These are phyloP conservation scores for Epichloe coenophiala DNA, from an alignment of 2,329 filamentous ascomycete genomes.

Conservation along the genomic window DNA sequence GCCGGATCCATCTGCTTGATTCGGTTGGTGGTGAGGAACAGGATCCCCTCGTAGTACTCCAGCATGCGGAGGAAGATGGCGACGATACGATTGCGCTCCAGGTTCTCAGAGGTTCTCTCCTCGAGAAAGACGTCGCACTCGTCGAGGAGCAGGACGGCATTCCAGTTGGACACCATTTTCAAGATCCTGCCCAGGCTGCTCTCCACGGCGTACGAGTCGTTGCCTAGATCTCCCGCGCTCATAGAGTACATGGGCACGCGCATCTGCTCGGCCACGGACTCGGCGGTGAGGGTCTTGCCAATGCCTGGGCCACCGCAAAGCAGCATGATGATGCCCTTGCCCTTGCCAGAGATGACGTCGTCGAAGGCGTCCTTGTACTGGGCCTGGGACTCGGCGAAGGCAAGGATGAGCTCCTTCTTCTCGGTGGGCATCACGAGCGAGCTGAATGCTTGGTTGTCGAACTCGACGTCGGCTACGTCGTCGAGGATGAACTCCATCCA, in stretches of 20 bases:
- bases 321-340: constrained; percentile 35
- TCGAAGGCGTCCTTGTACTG: constrained; percentile 30
- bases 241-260: constrained; percentile 36
- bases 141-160: constrained; percentile 23
- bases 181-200: constrained; percentile 37
- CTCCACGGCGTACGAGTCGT: constrained; percentile 51
- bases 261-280: constrained; percentile 35
- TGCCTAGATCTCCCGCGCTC: constrained; percentile 57
- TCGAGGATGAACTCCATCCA: constrained; percentile 38
- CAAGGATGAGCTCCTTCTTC: constrained; percentile 37
- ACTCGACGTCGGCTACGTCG: constrained; percentile 28
- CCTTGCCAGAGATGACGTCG: constrained; percentile 40
- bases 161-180: constrained; percentile 50
- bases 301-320: constrained; percentile 34
- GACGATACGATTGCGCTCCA: constrained; percentile 20
- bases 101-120: constrained; percentile 20
- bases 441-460: constrained; percentile 34
- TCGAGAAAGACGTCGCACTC: constrained; percentile 30
- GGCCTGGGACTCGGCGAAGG: constrained; percentile 34
- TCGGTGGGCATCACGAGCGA: constrained; percentile 34
- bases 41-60: constrained; percentile 34
- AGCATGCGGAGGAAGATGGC: constrained; percentile 29
- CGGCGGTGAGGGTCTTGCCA: constrained; percentile 36
- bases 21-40: constrained; percentile 36
- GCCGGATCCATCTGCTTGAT: constrained; percentile 31